Evolutionary conservation across 139 green algal species (phyloP).

Genomic region (Ettlia oleoabundans): DNA sequence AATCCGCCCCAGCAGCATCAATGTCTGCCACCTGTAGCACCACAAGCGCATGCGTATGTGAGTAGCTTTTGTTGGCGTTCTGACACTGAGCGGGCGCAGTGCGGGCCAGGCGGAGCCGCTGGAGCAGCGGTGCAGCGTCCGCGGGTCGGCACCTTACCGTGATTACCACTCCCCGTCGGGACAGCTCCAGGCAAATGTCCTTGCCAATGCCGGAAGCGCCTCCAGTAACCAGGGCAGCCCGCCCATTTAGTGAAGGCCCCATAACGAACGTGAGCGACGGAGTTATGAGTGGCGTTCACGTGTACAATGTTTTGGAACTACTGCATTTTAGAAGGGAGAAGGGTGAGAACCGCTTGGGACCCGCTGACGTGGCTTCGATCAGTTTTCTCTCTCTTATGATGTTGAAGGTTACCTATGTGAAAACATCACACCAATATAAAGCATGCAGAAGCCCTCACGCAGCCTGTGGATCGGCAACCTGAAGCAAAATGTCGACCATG

Average conservation of each 20-base stretch:
- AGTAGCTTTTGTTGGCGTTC: no score
- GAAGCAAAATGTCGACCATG: neutral
- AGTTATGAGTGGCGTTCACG: no score
- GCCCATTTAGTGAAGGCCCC: neutral
- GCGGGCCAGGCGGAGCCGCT: no score
- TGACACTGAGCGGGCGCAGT: neutral
- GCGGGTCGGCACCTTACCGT: constrained; percentile 26
- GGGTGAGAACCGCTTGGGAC: no score
- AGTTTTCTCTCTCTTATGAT: no score
- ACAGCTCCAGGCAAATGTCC: constrained; percentile 37
- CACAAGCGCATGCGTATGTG: constrained; percentile 5
- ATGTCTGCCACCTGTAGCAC: neutral
- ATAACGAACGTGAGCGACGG: no score
- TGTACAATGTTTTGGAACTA: no score
- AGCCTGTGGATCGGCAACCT: neutral
- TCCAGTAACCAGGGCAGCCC: constrained; percentile 34
- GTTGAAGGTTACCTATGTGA: no score
- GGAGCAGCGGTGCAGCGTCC: neutral
- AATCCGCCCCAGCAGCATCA: neutral
- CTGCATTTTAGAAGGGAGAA: no score
- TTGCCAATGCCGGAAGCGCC: constrained; percentile 48
- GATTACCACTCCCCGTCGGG: constrained; percentile 36
- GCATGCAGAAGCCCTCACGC: neutral
- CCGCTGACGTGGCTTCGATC: no score
- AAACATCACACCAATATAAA: no score